phyloP scores from a whole-genome alignment of 768 basidiomycete species.

The Suillus tomentosus region DNA sequence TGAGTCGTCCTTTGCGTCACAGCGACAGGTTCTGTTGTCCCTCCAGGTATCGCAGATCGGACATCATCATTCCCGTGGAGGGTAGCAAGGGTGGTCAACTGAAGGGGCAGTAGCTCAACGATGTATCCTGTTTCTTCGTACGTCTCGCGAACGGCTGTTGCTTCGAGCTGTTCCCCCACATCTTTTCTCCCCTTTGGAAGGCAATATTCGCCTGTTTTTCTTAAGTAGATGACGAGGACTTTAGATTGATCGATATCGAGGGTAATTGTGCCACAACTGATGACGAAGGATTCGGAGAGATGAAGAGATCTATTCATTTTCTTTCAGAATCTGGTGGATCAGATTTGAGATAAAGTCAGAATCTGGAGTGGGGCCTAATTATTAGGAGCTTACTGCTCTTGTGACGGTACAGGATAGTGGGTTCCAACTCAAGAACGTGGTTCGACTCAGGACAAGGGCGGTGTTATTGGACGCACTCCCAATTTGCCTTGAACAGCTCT shows the following conservation, averaged over 20 bases:
- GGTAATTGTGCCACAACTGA: conserved; percentile 3
- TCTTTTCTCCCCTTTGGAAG: conserved; percentile 69
- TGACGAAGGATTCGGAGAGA: conserved; percentile 1
- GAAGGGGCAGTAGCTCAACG: conserved; percentile 50
- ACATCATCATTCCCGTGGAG: conserved; percentile 37
- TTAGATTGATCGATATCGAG: conserved; percentile 1
- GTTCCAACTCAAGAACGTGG: background rate
- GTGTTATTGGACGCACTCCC: background rate
- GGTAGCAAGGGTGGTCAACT: conserved; percentile 59
- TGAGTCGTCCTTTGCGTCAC: conserved; percentile 32
- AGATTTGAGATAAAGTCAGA: background rate
- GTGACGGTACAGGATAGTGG: background rate
- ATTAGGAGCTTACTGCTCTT: background rate
- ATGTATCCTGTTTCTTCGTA: conserved; percentile 67
- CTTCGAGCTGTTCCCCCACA: conserved; percentile 50
- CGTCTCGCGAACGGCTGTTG: conserved; percentile 59
- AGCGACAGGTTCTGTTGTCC: conserved; percentile 38
- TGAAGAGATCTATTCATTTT: conserved; percentile 1
- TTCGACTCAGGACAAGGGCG: no score
- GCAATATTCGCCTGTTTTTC: conserved; percentile 28
- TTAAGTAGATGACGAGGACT: conserved; percentile 3
- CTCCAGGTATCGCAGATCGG: conserved; percentile 22
- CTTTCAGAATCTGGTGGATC: background rate
- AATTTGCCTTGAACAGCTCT: background rate
- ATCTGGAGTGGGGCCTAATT: background rate